Percentiles rank a stretch among this genome's conserved stretches.
Conservation (phyloP, 805 yeast genomes). For the Saturnispora mendoncae region DNA sequence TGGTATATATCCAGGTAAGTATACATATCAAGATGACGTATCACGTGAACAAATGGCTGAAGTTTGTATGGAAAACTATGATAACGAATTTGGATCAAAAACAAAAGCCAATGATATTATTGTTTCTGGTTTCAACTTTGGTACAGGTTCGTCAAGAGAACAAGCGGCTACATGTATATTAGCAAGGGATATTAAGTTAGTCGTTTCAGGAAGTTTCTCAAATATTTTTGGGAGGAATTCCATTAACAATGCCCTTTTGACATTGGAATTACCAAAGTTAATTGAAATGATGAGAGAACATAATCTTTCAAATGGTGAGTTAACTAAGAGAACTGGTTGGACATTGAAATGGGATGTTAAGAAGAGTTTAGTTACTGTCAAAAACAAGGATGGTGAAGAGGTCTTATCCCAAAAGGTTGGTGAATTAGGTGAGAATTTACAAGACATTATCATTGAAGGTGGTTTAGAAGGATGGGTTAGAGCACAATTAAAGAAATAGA, state of each 20-base stretch:
- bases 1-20: constrained; percentile 98
- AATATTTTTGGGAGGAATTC: constrained; percentile 94
- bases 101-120: constrained; percentile 80
- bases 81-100: constrained; percentile 73
- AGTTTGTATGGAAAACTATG: constrained; percentile 99
- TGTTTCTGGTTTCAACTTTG: constrained; percentile 89
- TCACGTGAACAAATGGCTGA: constrained; percentile 94
- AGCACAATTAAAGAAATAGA: constrained; percentile 44
- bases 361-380: constrained; percentile 69
- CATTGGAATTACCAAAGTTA: constrained; percentile 86
- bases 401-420: constrained; percentile 84
- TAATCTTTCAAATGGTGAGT: constrained; percentile 36
- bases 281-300: constrained; percentile 59
- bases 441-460: constrained; percentile 93
- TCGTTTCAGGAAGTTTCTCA: constrained; percentile 95
- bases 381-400: constrained; percentile 51
- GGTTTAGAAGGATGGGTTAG: constrained; percentile 98
- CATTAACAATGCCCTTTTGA: constrained; percentile 89
- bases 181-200: constrained; percentile 86
- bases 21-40: constrained; percentile 97
- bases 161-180: constrained; percentile 98
- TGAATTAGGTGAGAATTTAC: constrained; percentile 89
- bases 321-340: constrained; percentile 94
- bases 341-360: constrained; percentile 88
- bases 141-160: constrained; percentile 97